These are phyloP conservation scores for Xylaria sp. DNA, from an alignment of 2,329 filamentous ascomycete species.

Conservation along the genomic window DNA sequence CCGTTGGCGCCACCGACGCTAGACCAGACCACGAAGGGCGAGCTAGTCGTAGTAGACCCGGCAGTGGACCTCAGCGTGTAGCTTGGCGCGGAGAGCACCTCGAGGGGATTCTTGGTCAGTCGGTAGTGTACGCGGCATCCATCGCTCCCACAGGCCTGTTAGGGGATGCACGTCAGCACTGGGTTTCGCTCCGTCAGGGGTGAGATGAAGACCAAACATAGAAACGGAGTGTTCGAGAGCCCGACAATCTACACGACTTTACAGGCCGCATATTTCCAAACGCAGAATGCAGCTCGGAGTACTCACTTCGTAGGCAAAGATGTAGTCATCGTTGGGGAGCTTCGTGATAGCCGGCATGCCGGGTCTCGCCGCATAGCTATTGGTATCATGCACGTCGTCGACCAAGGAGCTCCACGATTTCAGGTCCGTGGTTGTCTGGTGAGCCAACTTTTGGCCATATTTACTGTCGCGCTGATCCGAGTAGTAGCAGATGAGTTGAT, in stretches of 20 bases:
- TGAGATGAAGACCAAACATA: neutral
- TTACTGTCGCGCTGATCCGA: slow-evolving; percentile 68
- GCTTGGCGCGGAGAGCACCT: slow-evolving; percentile 28
- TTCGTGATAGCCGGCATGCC: slow-evolving; percentile 51
- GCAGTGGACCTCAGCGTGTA: slow-evolving; percentile 26
- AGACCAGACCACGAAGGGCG: slow-evolving; percentile 40
- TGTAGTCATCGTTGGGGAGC: slow-evolving; percentile 63
- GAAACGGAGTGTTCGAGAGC: too few relatives aligned
- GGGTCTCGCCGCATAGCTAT: slow-evolving; percentile 25
- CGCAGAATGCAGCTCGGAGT: neutral
- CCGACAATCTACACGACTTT: too few relatives aligned
- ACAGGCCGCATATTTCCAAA: too few relatives aligned
- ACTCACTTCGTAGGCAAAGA: slow-evolving; percentile 51
- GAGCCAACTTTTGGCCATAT: slow-evolving; percentile 70
- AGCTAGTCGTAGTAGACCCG: slow-evolving; percentile 30
- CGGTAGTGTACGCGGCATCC: slow-evolving; percentile 37
- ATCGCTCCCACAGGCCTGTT: slow-evolving; percentile 35
- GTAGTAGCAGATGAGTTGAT: slow-evolving; percentile 68
- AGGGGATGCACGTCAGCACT: neutral
- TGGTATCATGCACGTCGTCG: slow-evolving; percentile 63
- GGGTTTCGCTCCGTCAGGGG: neutral
- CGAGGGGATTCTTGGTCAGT: slow-evolving; percentile 31
- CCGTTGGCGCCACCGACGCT: slow-evolving; percentile 35
- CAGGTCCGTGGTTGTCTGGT: slow-evolving; percentile 65
- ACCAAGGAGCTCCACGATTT: slow-evolving; percentile 62